Percentiles rank a stretch among this genome's conserved stretches.
Evolutionary conservation across 306 rosid species (phyloP).

Genomic region (Canavalia ensiformis): DNA sequence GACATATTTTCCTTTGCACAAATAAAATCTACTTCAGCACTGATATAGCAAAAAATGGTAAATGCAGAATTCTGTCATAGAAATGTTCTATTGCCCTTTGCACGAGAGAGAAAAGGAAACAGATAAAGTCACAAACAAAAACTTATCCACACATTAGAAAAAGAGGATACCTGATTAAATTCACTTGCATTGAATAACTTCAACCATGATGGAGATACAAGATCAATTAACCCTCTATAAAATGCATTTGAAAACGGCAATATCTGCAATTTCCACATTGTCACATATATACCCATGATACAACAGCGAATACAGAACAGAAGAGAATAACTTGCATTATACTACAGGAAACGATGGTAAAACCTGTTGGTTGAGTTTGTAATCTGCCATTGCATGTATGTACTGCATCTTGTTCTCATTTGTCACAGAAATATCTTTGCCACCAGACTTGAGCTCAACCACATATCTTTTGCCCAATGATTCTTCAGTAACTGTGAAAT

Average conservation of each 20-base stretch:
- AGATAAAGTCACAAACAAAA: slow-evolving; percentile 33
- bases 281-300: slow-evolving; percentile 43
- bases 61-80: slow-evolving; percentile 24
- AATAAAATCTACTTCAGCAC: slow-evolving; percentile 33
- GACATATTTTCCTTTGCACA: slow-evolving; percentile 31
- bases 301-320: slow-evolving; percentile 11
- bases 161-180: slow-evolving; percentile 88
- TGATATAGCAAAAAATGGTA: slow-evolving; percentile 11
- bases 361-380: slow-evolving; percentile 97
- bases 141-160: slow-evolving; percentile 32
- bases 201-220: slow-evolving; percentile 96
- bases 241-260: slow-evolving; percentile 88
- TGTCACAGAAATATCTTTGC: slow-evolving; percentile 86
- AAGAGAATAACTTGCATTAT: slow-evolving; percentile 38
- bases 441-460: slow-evolving; percentile 91
- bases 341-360: slow-evolving; percentile 44
- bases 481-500: slow-evolving; percentile 97
- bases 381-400: slow-evolving; percentile 95
- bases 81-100: slow-evolving; percentile 18
- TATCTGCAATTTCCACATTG: slow-evolving; percentile 72
- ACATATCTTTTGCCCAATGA: slow-evolving; percentile 80
- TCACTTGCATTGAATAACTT: slow-evolving; percentile 93
- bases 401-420: slow-evolving; percentile 95
- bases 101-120: slow-evolving; percentile 22
- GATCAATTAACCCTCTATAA: slow-evolving; percentile 90